Evolutionary conservation across 768 basidiomycete genomes (phyloP), one percentile per base, ranked within the genome.

Genomic region (Lentinula lateritia): DNA sequence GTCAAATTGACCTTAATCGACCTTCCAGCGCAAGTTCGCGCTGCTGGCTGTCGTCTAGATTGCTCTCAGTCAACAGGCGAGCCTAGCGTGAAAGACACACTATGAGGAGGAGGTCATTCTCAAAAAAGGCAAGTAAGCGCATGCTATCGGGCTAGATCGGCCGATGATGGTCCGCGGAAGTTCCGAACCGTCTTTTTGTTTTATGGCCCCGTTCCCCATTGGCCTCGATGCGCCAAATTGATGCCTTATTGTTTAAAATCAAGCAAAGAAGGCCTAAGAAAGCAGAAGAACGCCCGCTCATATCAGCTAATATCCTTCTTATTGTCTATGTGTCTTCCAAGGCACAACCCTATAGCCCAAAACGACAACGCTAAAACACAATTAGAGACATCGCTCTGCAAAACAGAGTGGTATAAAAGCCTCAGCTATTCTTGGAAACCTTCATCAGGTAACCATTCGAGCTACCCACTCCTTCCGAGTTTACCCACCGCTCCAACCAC

Each of bases 161-260:
- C 18, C 46, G 46, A 20, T 20, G 20, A 48, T 9, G 6, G 20
- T 20, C 20, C 12, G 18, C 46, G 46, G 46, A 48, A 48, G 18
- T 10, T 48, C 46, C 46, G 53, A n/a, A 16, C 39, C 28, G 35
- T 54, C 53, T 39, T 54, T 54, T 56, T 56, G 55, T 56, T 23
- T 56, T 56, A 16, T 39, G 9, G 15, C 55, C 41, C 32, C 41
- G 41, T 52, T 35, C 28, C 35, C 32, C 13, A 15, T 10, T 23
- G 16, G 16, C n/a, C 52, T 35, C 12, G 18, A 6, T 7, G 23
- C 28, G 5, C 41, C 34, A 18, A 42, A 28, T 28, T 32, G 32
- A 56, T 56, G 15, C 20, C 39, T 56, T 56, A 56, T 56, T 56
- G 55, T 56, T 32, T 32, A 52, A 53, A 13, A 41, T 7, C 43